These are phyloP conservation scores for Colletotrichum coccodes DNA, from an alignment of 2,329 filamentous ascomycete genomes.

Conservation along the genomic window DNA sequence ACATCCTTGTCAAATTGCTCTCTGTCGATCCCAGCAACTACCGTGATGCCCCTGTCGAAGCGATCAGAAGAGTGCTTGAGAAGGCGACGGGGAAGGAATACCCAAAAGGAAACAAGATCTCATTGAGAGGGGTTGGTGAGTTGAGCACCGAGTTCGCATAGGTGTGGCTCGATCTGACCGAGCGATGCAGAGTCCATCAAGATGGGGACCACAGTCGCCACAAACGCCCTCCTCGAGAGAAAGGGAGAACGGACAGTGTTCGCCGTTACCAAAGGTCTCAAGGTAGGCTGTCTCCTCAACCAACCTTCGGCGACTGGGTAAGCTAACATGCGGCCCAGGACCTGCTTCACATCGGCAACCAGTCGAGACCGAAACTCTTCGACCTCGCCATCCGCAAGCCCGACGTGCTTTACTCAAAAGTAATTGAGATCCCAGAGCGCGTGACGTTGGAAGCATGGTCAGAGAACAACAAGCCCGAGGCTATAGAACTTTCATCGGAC, in stretches of 20 bases:
- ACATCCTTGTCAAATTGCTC: conserved; percentile 77
- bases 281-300: neutral
- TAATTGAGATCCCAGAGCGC: conserved; percentile 79
- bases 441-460: conserved; percentile 70
- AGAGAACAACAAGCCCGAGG: conserved; percentile 23
- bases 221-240: conserved; percentile 79
- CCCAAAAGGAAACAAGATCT: conserved; percentile 39
- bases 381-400: conserved; percentile 76
- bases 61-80: conserved; percentile 65
- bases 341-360: conserved; percentile 78
- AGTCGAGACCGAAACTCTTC: conserved; percentile 78
- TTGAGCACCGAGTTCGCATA: neutral
- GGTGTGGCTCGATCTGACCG: neutral
- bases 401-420: conserved; percentile 75
- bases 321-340: conserved; percentile 66
- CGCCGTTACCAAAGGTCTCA: conserved; percentile 71
- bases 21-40: conserved; percentile 80
- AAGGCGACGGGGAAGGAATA: conserved; percentile 43
- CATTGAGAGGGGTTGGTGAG: conserved; percentile 38
- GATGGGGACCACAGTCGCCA: conserved; percentile 83
- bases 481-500: conserved; percentile 23
- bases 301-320: too few relatives aligned
- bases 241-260: conserved; percentile 76
- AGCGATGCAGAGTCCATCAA: conserved; percentile 69
- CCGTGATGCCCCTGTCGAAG: conserved; percentile 77